Evolutionary conservation across 2,329 filamentous ascomycete species (phyloP).

Genomic region (Septoria linicola): DNA sequence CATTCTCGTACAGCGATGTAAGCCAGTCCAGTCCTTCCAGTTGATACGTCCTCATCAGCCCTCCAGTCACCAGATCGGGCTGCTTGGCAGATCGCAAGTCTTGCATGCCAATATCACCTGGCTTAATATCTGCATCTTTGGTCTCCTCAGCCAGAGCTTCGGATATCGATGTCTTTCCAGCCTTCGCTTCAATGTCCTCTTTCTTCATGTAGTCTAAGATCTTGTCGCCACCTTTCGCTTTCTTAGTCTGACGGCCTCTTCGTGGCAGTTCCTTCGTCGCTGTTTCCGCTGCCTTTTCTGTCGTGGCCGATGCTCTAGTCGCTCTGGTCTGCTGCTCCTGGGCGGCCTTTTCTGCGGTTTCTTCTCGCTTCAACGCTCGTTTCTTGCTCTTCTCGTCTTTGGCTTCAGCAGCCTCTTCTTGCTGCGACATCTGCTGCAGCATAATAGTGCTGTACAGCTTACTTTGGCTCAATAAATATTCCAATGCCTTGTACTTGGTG

Average conservation of each 20-base stretch:
- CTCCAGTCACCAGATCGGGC: slow-evolving; percentile 78
- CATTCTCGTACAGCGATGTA: slow-evolving; percentile 77
- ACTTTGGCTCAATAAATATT: slow-evolving; percentile 54
- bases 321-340: slow-evolving; percentile 48
- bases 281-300: slow-evolving; percentile 18
- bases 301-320: slow-evolving; percentile 40
- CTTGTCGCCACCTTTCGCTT: slow-evolving; percentile 39
- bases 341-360: slow-evolving; percentile 48
- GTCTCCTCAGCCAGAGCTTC: slow-evolving; percentile 60
- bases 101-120: slow-evolving; percentile 62
- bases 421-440: slow-evolving; percentile 54
- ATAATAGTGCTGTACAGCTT: slow-evolving; percentile 54
- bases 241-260: slow-evolving; percentile 41
- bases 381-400: slow-evolving; percentile 49
- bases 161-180: slow-evolving; percentile 54
- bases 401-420: slow-evolving; percentile 49
- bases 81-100: slow-evolving; percentile 79
- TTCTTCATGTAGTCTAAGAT: slow-evolving; percentile 64
- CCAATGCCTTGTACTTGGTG: slow-evolving; percentile 53
- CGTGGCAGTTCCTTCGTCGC: slow-evolving; percentile 29
- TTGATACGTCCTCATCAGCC: slow-evolving; percentile 91
- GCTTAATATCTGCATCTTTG: slow-evolving; percentile 57
- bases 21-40: slow-evolving; percentile 95
- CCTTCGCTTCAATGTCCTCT: slow-evolving; percentile 55
- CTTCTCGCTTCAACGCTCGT: slow-evolving; percentile 47